A percentile compares a stretch with the other conserved stretches of the same genome.
Evolutionary conservation across 2,329 filamentous ascomycete species (phyloP).

Genomic region (Domatiomyces catenatus): DNA sequence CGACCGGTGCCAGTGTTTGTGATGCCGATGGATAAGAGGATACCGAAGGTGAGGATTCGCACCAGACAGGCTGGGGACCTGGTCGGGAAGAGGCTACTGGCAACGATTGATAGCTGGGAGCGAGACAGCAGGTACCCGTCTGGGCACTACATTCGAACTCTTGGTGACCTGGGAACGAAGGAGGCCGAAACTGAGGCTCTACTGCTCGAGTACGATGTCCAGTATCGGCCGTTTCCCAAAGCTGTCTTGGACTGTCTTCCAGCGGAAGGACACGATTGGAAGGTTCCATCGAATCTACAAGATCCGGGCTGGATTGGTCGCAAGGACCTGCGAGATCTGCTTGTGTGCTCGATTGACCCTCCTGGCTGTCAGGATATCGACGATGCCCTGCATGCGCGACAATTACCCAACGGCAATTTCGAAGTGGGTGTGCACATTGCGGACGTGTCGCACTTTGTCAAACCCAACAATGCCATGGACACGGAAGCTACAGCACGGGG

Average conservation of each 20-base stretch:
- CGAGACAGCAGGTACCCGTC: constrained; percentile 81
- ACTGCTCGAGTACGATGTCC: constrained; percentile 87
- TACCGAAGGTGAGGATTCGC: constrained; percentile 86
- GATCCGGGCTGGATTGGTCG: constrained; percentile 79
- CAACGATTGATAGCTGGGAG: constrained; percentile 92
- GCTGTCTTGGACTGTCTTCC: constrained; percentile 88
- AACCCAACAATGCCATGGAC: constrained; percentile 94
- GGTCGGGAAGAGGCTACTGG: constrained; percentile 76
- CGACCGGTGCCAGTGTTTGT: constrained; percentile 88
- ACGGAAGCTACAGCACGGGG: constrained; percentile 83
- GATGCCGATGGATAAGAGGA: constrained; percentile 93
- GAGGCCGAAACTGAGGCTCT: constrained; percentile 94
- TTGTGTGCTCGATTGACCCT: constrained; percentile 96
- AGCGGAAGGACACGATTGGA: constrained; percentile 83
- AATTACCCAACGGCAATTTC: constrained; percentile 78
- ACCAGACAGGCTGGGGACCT: constrained; percentile 82
- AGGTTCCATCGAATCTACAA: constrained; percentile 61
- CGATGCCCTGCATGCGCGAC: constrained; percentile 78
- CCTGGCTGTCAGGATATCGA: constrained; percentile 96
- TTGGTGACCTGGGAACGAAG: constrained; percentile 90
- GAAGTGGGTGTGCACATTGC: constrained; percentile 97
- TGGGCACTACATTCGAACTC: constrained; percentile 81
- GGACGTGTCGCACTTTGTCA: constrained; percentile 98
- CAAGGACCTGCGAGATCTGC: constrained; percentile 65
- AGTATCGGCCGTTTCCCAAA: constrained; percentile 93